Evolutionary conservation across 208 protist genomes (phyloP), one percentile per base, ranked within the genome.

Genomic region (Blechomonas ayalai): DNA sequence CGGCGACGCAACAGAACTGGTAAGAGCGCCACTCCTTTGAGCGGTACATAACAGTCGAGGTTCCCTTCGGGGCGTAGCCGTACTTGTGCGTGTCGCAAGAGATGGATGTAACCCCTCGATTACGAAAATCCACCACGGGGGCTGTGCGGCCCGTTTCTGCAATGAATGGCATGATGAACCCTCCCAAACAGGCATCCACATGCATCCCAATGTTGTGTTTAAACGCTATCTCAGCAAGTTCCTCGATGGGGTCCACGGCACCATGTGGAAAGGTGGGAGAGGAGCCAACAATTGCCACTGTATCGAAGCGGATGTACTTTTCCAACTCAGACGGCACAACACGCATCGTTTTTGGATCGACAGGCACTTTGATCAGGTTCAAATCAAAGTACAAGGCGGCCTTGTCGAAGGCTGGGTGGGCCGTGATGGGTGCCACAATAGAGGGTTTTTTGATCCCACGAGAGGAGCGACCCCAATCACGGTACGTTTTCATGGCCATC

Each of bases 61-160:
- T 95, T 5, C 97, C 98, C 66, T 99, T 99, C 0, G 96, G 86
- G 0, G 96, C 86, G 59, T 90, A 99, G 52, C 97, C 98, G 78
- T 99, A 99, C 77, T 99, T 99, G 86, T 99, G 98, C 34, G 95
- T 98, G 73, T 99, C 98, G 44, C 81, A 90, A 7, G 96, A 99
- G 32, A 99, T 98, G 8, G 91, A 96, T 4, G 97, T 99, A 10
- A 99, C 98, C 27, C 97, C 98, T 18, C 61, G 56, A 39, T 98
- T 73, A 34, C 81, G 52, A 57, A 99, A 99, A 73, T 99, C 97
- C 33, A 97, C 96, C 1, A 83, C 27, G 25, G 85, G 90, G 32
- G 70, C 77, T 12, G 28, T 38, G 52, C 82, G 92, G 24, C 96
- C 97, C 0, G 95, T 88, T 40, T 82, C 82, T 23, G 79, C 77